Conservation (phyloP, 148 eudicot species). For the Silene conica region DNA sequence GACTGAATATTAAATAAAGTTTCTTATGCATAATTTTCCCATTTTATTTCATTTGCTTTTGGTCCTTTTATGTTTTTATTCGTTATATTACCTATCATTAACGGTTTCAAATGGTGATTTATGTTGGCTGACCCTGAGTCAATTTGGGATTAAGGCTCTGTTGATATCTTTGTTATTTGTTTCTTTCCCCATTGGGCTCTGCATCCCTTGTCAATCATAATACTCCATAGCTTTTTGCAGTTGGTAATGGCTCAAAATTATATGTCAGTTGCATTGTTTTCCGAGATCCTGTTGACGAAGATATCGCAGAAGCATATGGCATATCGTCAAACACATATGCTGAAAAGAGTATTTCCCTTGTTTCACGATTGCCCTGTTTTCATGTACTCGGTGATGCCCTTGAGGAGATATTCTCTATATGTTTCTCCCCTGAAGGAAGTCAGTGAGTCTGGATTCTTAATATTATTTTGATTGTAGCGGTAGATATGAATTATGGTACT, state of each 20-base stretch:
- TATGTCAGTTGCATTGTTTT: constrained; percentile 92
- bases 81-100: too few species aligned
- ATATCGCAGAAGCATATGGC: constrained; percentile 79
- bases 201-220: constrained; percentile 11
- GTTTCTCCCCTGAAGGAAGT: constrained; percentile 81
- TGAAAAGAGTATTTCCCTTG: constrained; percentile 87
- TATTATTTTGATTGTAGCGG: constrained; percentile 3
- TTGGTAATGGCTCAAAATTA: constrained; percentile 95
- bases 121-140: too few species aligned
- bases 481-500: not conserved
- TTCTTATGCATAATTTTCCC: not conserved
- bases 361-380: constrained; percentile 82
- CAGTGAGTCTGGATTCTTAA: constrained; percentile 41
- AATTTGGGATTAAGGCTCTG: too few species aligned
- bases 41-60: not conserved
- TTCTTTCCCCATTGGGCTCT: not conserved
- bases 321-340: constrained; percentile 76
- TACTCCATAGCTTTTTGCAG: constrained; percentile 36
- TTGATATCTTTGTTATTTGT: not conserved
- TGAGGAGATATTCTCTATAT: constrained; percentile 78
- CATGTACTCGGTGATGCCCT: constrained; percentile 61
- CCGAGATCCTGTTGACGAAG: constrained; percentile 88
- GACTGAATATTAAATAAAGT: not conserved
- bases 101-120: too few species aligned
- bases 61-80: not conserved